phyloP scores from a whole-genome alignment of 2,329 filamentous ascomycete genomes.

The Trichoderma aggressivum region DNA sequence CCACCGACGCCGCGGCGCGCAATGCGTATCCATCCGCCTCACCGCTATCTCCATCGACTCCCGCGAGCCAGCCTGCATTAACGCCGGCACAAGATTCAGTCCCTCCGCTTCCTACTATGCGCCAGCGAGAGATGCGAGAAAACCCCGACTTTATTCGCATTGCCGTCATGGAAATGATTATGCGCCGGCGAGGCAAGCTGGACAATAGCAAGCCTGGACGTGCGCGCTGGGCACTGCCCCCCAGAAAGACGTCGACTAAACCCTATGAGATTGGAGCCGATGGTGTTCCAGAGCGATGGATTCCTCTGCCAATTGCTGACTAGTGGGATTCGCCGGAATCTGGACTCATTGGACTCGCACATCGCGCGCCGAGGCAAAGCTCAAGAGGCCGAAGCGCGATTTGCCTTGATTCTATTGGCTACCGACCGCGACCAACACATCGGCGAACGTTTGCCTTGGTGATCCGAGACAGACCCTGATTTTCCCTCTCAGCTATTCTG shows the following conservation, averaged over 20 bases:
- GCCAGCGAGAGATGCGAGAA: constrained; percentile 66
- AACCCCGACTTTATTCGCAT: constrained; percentile 69
- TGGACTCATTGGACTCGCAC: background rate
- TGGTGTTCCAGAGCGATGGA: constrained; percentile 60
- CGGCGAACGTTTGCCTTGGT: background rate
- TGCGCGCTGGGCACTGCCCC: constrained; percentile 65
- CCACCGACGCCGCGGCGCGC: constrained; percentile 33
- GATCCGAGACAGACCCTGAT: constrained; percentile 2
- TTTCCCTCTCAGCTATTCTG: background rate
- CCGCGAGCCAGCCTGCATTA: constrained; percentile 30
- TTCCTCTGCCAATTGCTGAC: constrained; percentile 30
- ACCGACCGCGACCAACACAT: background rate
- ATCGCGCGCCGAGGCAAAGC: background rate
- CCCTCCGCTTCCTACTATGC: constrained; percentile 41
- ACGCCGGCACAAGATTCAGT: background rate
- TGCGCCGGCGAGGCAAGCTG: constrained; percentile 64
- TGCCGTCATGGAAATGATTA: constrained; percentile 69
- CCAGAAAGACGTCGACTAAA: constrained; percentile 53
- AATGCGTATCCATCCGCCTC: constrained; percentile 33
- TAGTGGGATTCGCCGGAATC: background rate
- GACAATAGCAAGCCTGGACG: constrained; percentile 64
- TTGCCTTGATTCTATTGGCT: background rate
- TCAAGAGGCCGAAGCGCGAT: background rate
- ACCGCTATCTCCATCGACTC: constrained; percentile 31
- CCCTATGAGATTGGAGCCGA: constrained; percentile 55